Evolutionary conservation across 306 rosid species (phyloP), one percentile per base, ranked within the genome.

Genomic region (Lathyrus aphaca): DNA sequence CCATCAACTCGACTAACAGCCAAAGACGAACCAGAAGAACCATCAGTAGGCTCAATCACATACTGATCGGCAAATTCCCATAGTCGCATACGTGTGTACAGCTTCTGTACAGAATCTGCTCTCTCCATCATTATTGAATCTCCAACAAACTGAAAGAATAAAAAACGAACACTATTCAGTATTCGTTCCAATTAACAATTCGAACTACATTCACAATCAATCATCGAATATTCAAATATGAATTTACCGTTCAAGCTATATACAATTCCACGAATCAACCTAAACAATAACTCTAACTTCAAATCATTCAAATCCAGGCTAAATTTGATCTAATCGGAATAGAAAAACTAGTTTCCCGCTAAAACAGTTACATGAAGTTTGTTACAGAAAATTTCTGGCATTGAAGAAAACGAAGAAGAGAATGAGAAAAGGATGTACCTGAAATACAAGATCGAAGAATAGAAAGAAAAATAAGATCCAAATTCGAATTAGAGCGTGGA

Each of bases 31-130:
- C 89, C 91, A 67, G 81, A 83, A 77, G 96, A 86, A 37, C 96
- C 99, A 83, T 94, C 99, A 12, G 96, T 91, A 15, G 99, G 97
- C 81, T 94, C 96, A 49, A 91, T 68, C 59, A 91, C 92, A 73
- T 78, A 88, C 85, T 86, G 95, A 80, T 88, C 91, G n/a, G 95
- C 88, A 75, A 88, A 88, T 76, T 88, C 97, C 99, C 99, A 94
- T 17, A 94, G 84, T 23, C 96, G 84, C 99, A 94, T 85, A 30
- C 92, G 82, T 17, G 95, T 76, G 79, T 88, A 91, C 25, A 94
- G 84, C 87, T 94, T 94, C 68, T 80, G 97, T 78, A 77, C 86
- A 18, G 92, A 86, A 67, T 94, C 97, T 38, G 87, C 86, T 79
- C 64, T 82, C 92, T 94, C 99, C 97, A 84, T 87, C 90, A 87